These are phyloP conservation scores for Ramularia collo-cygni DNA, from an alignment of 2,329 filamentous ascomycete species.

Conservation along the genomic window DNA sequence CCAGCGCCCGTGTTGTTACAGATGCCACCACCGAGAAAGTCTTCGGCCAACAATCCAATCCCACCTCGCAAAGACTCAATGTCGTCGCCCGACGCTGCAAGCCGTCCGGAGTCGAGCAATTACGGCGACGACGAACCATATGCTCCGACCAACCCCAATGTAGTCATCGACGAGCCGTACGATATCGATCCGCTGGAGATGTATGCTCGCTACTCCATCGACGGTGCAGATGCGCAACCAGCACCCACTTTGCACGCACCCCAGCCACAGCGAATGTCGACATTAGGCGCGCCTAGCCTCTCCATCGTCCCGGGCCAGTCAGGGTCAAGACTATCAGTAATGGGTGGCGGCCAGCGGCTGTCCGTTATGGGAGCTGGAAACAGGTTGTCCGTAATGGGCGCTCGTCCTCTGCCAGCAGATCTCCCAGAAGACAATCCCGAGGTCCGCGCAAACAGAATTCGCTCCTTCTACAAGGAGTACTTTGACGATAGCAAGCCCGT, in stretches of 20 bases:
- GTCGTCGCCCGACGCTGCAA: conserved; percentile 12
- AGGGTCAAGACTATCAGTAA: not conserved
- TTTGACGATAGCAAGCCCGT: conserved; percentile 73
- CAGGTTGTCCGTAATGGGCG: conserved; percentile 49
- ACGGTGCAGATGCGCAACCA: conserved; percentile 9
- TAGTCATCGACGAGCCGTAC: conserved; percentile 19
- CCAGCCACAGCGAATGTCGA: conserved; percentile 7
- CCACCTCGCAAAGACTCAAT: conserved; percentile 22
- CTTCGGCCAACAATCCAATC: conserved; percentile 6
- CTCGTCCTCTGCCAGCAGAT: conserved; percentile 82
- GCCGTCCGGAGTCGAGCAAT: conserved; percentile 22
- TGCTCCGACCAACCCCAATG: conserved; percentile 9
- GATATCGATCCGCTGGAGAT: conserved; percentile 24
- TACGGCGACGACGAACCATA: conserved; percentile 22
- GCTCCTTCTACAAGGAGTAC: conserved; percentile 99
- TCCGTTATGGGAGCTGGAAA: conserved; percentile 10
- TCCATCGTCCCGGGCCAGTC: too few relatives aligned
- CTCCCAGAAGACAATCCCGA: conserved; percentile 87
- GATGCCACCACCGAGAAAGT: conserved; percentile 12
- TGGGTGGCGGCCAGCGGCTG: not conserved
- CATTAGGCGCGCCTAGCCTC: not conserved
- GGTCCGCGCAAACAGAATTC: conserved; percentile 87
- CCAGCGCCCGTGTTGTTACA: conserved; percentile 15
- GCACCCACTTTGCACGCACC: conserved; percentile 8
- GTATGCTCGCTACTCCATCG: conserved; percentile 19